A percentile compares a stretch with the other conserved stretches of the same genome.
Conservation (phyloP, 495 filamentous ascomycete species). For the Aspergillus diversus region DNA sequence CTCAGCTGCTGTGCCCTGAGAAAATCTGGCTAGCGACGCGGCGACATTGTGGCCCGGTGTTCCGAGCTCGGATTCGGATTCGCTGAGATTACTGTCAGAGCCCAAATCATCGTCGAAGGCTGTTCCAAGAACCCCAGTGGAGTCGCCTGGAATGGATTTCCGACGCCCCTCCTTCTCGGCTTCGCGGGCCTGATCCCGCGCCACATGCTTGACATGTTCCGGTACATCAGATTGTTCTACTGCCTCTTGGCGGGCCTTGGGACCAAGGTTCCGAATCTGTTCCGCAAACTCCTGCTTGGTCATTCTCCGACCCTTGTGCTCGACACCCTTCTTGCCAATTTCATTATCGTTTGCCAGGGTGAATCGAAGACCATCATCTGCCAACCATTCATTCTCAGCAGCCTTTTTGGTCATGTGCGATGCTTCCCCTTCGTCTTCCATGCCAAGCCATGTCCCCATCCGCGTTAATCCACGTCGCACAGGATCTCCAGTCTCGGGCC, state of each 20-base stretch:
- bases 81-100: slow-evolving; percentile 36
- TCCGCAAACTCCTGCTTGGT: slow-evolving; percentile 90
- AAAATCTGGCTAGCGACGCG: slow-evolving; percentile 47
- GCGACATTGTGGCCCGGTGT: slow-evolving; percentile 51
- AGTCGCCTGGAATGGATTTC: slow-evolving; percentile 11
- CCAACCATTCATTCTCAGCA: slow-evolving; percentile 46
- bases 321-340: slow-evolving; percentile 35
- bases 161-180: slow-evolving; percentile 36
- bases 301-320: slow-evolving; percentile 69
- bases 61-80: slow-evolving; percentile 34
- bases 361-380: slow-evolving; percentile 85
- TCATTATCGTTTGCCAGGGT: slow-evolving; percentile 61
- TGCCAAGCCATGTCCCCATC: slow-evolving; percentile 68
- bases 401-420: slow-evolving; percentile 41
- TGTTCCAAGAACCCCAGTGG: neutral
- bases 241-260: slow-evolving; percentile 69
- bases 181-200: slow-evolving; percentile 45
- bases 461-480: slow-evolving; percentile 56
- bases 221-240: slow-evolving; percentile 71
- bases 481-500: slow-evolving; percentile 31
- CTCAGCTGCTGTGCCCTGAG: slow-evolving; percentile 50
- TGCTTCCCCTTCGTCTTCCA: slow-evolving; percentile 52
- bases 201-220: slow-evolving; percentile 59
- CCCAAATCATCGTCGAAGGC: slow-evolving; percentile 30
- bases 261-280: slow-evolving; percentile 79